Conservation (phyloP, 2,329 filamentous ascomycete genomes). For the Bipolaris victoriae region DNA sequence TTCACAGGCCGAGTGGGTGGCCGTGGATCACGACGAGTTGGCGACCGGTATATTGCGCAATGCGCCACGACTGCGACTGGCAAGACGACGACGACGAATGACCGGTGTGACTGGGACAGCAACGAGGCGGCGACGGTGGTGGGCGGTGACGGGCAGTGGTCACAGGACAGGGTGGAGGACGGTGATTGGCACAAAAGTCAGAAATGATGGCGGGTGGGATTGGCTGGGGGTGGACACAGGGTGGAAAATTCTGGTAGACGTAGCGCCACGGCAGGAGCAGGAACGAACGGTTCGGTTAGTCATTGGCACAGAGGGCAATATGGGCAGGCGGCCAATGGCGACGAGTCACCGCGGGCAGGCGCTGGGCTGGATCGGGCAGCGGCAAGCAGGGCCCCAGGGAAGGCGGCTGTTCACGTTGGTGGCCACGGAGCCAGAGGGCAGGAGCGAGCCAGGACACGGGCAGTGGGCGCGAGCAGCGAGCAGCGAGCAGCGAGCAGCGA, state of each 20-base stretch:
- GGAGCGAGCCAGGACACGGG: no score
- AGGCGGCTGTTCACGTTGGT: constrained; percentile 25
- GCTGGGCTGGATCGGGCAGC: constrained; percentile 28
- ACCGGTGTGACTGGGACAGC: constrained; percentile 21
- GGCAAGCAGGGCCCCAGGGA: constrained; percentile 41
- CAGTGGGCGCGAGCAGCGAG: neutral
- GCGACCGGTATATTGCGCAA: constrained; percentile 30
- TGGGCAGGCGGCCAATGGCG: constrained; percentile 35
- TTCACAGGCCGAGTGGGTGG: neutral
- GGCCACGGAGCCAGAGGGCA: no score
- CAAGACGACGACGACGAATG: constrained; percentile 17
- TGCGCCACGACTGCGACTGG: constrained; percentile 32
- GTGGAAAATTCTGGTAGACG: constrained; percentile 39
- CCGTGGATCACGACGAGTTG: constrained; percentile 11
- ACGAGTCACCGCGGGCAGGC: constrained; percentile 7
- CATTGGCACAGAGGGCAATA: constrained; percentile 36
- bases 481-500: neutral
- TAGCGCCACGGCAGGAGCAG: constrained; percentile 36
- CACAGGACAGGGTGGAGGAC: constrained; percentile 31
- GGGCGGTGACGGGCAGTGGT: constrained; percentile 29
- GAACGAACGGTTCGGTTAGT: constrained; percentile 34
- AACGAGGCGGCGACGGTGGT: constrained; percentile 13
- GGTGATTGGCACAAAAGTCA: constrained; percentile 37
- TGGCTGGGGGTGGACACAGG: constrained; percentile 37
- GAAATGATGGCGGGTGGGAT: constrained; percentile 43